Evolutionary conservation across 2,329 filamentous ascomycete genomes (phyloP), one percentile per base, ranked within the genome.

Genomic region (Beauveria pseudobassiana): DNA sequence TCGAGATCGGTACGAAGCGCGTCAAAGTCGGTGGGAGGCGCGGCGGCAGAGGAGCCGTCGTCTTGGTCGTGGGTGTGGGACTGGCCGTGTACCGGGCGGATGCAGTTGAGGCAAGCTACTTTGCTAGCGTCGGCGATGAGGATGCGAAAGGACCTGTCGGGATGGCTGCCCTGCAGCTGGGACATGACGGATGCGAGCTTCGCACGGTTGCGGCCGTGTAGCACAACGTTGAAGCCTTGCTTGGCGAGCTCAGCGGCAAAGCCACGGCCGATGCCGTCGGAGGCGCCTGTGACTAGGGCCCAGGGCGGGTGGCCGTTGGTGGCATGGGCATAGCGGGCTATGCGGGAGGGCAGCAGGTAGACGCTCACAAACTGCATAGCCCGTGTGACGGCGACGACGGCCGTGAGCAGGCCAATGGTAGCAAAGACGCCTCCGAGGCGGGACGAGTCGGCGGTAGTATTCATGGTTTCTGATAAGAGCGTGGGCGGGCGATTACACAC

Each of bases 221-320:
- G 67, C 54, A 73, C 67, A 38, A 76, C 65, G 53, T 71, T 69
- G 67, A 75, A 77, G 22, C 73, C 73, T 51, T 74, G 63, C 48
- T 65, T 62, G 40, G 69, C 66, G 20, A 75, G 64, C 52, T 74
- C 64, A 62, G 73, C 62, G 61, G 74, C 68, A 54, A 71, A 66
- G 52, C 74, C 69, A 64, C 72, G 63, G 22, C 71, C 73, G 62
- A 75, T 72, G 46, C 72, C 73, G 34, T 71, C 72, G 60, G 69
- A 72, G 53, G 68, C 68, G 38, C 72, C 74, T 45, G 72, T 74
- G 62, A 76, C 64, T 61, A 75, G 67, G 53, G 69, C 72, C 61
- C 68, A 72, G 3, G 69, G 63, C 5, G 65, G 59, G 20, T 65
- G 59, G 43, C 65, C 66, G 50, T 65, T 58, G 38, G 63, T 46